Evolutionary conservation across 2,329 filamentous ascomycete genomes (phyloP).

Genomic region (Sporothrix phasma): DNA sequence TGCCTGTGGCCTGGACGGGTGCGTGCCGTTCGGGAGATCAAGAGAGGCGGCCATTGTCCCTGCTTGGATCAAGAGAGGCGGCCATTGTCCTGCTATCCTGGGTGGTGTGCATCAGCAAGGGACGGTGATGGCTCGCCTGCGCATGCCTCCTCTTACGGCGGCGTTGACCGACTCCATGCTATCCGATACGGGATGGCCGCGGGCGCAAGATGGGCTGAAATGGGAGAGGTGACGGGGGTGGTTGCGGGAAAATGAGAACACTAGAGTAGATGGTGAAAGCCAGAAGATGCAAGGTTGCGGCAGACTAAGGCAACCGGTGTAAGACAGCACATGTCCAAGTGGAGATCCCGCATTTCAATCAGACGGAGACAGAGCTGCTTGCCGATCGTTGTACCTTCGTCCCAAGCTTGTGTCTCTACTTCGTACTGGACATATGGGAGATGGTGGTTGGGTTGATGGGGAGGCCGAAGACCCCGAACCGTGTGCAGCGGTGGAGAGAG

Average conservation of each 20-base stretch:
- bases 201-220: too few species aligned
- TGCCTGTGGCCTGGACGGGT: background rate
- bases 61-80: too few species aligned
- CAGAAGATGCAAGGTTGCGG: background rate
- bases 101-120: too few species aligned
- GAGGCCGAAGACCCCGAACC: background rate
- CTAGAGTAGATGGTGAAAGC: background rate
- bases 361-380: conserved; percentile 13
- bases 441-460: background rate
- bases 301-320: conserved; percentile 13
- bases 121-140: background rate
- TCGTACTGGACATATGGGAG: background rate
- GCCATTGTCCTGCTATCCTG: background rate
- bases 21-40: conserved; percentile 18
- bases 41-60: conserved; percentile 1
- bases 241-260: background rate
- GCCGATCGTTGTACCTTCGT: conserved; percentile 10
- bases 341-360: conserved; percentile 1
- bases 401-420: background rate
- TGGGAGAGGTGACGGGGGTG: too few species aligned
- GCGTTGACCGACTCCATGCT: conserved; percentile 15
- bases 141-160: background rate
- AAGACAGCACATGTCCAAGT: conserved; percentile 4
- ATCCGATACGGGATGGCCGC: conserved; percentile 9
- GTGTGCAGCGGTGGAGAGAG: background rate